Conservation (phyloP, 768 basidiomycete genomes). For the Macrolepiota albuminosa region DNA sequence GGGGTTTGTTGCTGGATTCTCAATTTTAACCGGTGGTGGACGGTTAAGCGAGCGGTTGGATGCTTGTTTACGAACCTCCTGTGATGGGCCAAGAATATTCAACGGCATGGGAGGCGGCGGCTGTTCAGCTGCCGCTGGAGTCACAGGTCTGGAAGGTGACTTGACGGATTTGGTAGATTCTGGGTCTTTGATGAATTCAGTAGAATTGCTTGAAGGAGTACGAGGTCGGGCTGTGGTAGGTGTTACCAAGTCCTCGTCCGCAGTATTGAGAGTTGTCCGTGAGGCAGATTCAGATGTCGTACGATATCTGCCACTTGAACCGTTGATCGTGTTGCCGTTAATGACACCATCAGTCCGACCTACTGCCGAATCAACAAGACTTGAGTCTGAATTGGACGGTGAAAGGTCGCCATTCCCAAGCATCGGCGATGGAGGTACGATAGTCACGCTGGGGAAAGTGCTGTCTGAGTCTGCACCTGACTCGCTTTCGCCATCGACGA, state of each 20-base stretch:
- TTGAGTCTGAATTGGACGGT: slow-evolving; percentile 21
- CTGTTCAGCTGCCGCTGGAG: slow-evolving; percentile 18
- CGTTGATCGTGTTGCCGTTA: slow-evolving; percentile 13
- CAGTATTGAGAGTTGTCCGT: slow-evolving; percentile 8
- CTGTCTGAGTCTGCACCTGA: slow-evolving; percentile 22
- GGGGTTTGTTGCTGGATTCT: slow-evolving; percentile 25
- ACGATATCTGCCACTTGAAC: slow-evolving; percentile 14
- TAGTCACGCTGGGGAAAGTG: slow-evolving; percentile 37
- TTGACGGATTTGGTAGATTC: slow-evolving; percentile 12
- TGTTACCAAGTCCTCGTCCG: slow-evolving; percentile 17
- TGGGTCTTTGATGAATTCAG: slow-evolving; percentile 4
- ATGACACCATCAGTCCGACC: slow-evolving; percentile 16
- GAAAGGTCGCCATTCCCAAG: slow-evolving; percentile 21
- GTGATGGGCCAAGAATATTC: slow-evolving; percentile 19
- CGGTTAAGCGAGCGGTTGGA: slow-evolving; percentile 33
- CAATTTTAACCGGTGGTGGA: slow-evolving; percentile 20
- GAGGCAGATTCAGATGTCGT: slow-evolving; percentile 17
- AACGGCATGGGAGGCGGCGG: slow-evolving; percentile 16
- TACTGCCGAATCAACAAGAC: slow-evolving; percentile 12
- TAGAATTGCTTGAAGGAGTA: slow-evolving; percentile 6
- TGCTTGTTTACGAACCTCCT: slow-evolving; percentile 26
- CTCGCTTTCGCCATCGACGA: slow-evolving; percentile 12
- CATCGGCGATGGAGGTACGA: slow-evolving; percentile 42
- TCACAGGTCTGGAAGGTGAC: slow-evolving; percentile 10
- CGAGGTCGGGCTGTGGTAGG: slow-evolving; percentile 17